Percentiles rank a stretch among this genome's conserved stretches.
Conservation (phyloP, 768 basidiomycete genomes). For the Tulasnella sp. region DNA sequence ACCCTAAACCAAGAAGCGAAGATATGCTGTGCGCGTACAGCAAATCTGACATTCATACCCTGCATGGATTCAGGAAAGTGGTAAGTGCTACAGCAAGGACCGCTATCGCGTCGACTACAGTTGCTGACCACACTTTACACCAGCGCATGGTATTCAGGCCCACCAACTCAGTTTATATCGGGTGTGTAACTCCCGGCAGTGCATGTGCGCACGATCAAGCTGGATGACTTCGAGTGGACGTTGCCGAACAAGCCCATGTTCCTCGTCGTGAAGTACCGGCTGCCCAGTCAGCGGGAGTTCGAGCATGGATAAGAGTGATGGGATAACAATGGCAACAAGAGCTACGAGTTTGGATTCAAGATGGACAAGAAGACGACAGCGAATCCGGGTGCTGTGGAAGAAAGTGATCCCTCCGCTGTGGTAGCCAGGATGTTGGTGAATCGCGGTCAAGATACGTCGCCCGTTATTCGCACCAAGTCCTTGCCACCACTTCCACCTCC, state of each 20-base stretch:
- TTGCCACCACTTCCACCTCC: slow-evolving; percentile 24
- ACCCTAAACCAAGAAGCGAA: neutral
- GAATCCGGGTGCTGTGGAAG: neutral
- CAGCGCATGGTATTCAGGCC: neutral
- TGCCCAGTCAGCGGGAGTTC: slow-evolving; percentile 36
- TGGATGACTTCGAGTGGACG: slow-evolving; percentile 70
- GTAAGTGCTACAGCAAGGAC: neutral
- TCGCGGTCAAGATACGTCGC: neutral
- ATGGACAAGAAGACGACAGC: slow-evolving; percentile 8
- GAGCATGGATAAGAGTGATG: slow-evolving; percentile 77
- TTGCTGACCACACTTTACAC: neutral
- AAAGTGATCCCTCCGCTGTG: slow-evolving; percentile 13
- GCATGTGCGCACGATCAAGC: slow-evolving; percentile 49
- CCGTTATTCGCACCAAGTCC: neutral
- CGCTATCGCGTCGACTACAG: neutral
- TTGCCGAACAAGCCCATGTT: slow-evolving; percentile 79
- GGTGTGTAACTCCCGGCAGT: neutral
- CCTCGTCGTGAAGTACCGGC: slow-evolving; percentile 71
- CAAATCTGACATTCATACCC: neutral
- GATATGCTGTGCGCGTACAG: neutral
- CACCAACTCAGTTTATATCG: neutral
- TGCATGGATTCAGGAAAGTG: slow-evolving; percentile 1
- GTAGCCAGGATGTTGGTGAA: slow-evolving; percentile 5
- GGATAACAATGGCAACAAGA: slow-evolving; percentile 84
- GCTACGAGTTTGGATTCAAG: slow-evolving; percentile 76